Base-by-base conservation (phyloP, 148 eudicot species). In the Camellia sinensis region DNA sequence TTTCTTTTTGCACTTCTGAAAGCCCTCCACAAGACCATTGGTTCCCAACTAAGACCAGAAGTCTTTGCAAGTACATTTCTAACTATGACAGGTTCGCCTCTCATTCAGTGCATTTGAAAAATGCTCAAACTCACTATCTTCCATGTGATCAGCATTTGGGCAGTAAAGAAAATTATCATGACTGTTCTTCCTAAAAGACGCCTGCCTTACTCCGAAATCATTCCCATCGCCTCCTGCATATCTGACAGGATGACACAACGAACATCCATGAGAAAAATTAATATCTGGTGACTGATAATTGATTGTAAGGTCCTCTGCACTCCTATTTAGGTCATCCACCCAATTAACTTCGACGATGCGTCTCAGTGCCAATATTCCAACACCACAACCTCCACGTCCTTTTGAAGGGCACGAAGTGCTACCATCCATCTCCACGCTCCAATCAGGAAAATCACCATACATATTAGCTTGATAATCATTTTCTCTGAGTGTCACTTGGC, bases 11-110 rank as follows among this genome's bases (percentile, higher is more conserved):
- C 79, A 79, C 83, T 71, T 71, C 84, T 85, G 76, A 92, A 87
- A 78, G 97, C 98, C 84, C 97, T 84, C 87, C 88, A 86, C 97
- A 95, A 92, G 73, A 95, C 94, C 95, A 87, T 90, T 44, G 98
- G 98, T 37, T 91, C 95, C 98, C 98, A 95, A 85, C 98, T 95
- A 59, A 95, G 86, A 67, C 95, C 94, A 44, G 88, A 86, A 40
- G 89, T 85, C 40, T 71, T 71, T 54, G 80, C 67, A 14, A 88
- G 82, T 2, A 87, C 89, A 89, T 92, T 87, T 84, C 90, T 89
- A 41, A 94, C 98, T 79, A 94, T 87, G 13, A 94, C 92, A 52
- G 98, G 97, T 77, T 94, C 95, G 74, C 92, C 98, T 82, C 77
- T 88, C 50, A 61, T 84, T 97, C 98, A 95, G 72, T 95, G 98